Evolutionary conservation across 1,139 yeast species (phyloP), one percentile per base, ranked within the genome.

Genomic region (Hyphopichia buzzinii): DNA sequence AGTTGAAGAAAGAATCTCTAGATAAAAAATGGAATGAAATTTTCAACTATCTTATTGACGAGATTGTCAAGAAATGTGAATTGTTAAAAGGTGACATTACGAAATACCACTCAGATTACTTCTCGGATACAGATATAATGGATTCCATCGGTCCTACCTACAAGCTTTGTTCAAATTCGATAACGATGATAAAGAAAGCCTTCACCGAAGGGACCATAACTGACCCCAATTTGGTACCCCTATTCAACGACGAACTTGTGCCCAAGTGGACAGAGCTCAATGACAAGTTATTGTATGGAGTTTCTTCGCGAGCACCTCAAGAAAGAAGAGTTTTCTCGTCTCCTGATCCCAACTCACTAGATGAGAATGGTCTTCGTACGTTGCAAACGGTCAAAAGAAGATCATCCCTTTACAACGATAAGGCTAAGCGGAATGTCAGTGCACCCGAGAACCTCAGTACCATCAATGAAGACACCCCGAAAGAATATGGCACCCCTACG

Each of bases 21-120:
- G 81, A 77, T 39, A 61, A 64, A 24, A 70, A 77, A 46, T 82
- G 88, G 89, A 60, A 67, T 40, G 66, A 68, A 19, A 59, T 79
- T 1, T 79, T 78, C 43, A 57, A 54, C 11, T 70, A 63, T 40
- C 50, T 79, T 35, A 59, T 70, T 31, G 55, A 56, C 4, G 77
- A 76, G 42, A 52, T 73, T 6, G 52, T 54, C 3, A 47, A 45
- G 2, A 65, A 67, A 30, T 57, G 64, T 36, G 46, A 48, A 22
- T 22, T 10, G 11, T 44, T 62, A 25, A 48, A 67, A 12, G 55
- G 62, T 26, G 57, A 54, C 19, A 13, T 27, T 27, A 13, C 11
- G 5, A 27, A 27, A 27, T 6, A 12, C 19, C 16, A 16, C 13
- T 21, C 19, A 13, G 11, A 8, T 19, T 26, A 22, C 10, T 4